Evolutionary conservation across 83 land plant genomes (phyloP).

Genomic region (Isoetes engelmannii): DNA sequence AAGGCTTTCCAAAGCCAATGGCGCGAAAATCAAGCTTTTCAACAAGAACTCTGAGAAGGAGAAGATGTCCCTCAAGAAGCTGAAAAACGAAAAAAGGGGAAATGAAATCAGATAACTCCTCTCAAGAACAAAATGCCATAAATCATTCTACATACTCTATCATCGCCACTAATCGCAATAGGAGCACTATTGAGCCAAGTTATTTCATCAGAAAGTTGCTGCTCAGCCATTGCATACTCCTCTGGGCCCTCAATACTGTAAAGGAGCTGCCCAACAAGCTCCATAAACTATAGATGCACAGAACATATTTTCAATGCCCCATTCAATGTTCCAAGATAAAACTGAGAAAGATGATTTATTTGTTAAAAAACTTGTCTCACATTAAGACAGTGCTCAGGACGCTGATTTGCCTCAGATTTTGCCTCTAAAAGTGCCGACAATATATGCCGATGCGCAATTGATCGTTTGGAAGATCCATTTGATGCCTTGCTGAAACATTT

Average conservation of each 20-base stretch:
- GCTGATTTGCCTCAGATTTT: slow-evolving; percentile 22
- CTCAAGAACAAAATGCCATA: slow-evolving; percentile 1
- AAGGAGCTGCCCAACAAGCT: slow-evolving; percentile 32
- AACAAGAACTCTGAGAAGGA: slow-evolving; percentile 19
- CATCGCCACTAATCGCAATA: slow-evolving; percentile 27
- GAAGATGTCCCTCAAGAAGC: slow-evolving; percentile 34
- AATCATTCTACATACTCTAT: slow-evolving; percentile 14
- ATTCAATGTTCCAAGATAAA: neutral
- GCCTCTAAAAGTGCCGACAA: slow-evolving; percentile 24
- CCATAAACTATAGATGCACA: slow-evolving; percentile 23
- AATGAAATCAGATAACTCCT: neutral
- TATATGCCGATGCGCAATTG: slow-evolving; percentile 11
- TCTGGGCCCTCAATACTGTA: slow-evolving; percentile 20
- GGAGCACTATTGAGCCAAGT: slow-evolving; percentile 27
- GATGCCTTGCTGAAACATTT: neutral
- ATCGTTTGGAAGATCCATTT: neutral
- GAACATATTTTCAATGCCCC: neutral
- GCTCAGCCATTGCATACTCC: slow-evolving; percentile 24
- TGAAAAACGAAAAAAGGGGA: neutral
- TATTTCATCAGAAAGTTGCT: slow-evolving; percentile 30
- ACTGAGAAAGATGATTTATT: neutral
- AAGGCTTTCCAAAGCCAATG: slow-evolving; percentile 17
- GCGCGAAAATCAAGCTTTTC: slow-evolving; percentile 23
- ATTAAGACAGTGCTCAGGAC: slow-evolving; percentile 22
- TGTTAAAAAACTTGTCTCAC: slow-evolving; percentile 1